Percentiles rank a stretch among this genome's conserved stretches.
Evolutionary conservation across 495 filamentous ascomycete species (phyloP).

Genomic region (Xylaria venustula): DNA sequence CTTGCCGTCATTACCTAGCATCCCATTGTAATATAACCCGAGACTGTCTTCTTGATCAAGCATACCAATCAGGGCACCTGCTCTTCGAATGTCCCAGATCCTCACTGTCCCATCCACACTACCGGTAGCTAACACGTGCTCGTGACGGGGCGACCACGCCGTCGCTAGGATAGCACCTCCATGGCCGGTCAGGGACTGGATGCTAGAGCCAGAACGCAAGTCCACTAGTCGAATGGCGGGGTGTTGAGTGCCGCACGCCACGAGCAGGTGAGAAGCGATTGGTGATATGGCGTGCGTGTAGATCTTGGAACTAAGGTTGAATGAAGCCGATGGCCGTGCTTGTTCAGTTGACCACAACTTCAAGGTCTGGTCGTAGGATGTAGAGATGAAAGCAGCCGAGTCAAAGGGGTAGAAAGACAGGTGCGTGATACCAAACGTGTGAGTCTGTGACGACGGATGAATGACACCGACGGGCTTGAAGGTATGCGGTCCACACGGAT

Average conservation of each 20-base stretch:
- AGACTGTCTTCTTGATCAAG: constrained; percentile 81
- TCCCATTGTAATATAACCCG: constrained; percentile 44
- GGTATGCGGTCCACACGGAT: constrained; percentile 37
- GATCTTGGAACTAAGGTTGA: constrained; percentile 67
- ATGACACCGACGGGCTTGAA: constrained; percentile 49
- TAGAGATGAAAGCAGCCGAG: constrained; percentile 72
- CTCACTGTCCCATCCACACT: constrained; percentile 75
- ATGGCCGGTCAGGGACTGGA: constrained; percentile 74
- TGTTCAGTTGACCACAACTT: constrained; percentile 73
- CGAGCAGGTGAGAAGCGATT: constrained; percentile 66
- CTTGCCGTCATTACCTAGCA: constrained; percentile 28
- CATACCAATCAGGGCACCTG: constrained; percentile 67
- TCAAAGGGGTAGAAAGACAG: constrained; percentile 89
- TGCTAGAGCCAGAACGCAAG: constrained; percentile 69
- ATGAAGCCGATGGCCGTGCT: constrained; percentile 59
- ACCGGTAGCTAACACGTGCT: constrained; percentile 76
- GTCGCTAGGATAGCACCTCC: constrained; percentile 68
- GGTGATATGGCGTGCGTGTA: constrained; percentile 76
- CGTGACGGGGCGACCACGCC: constrained; percentile 74
- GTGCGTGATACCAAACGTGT: constrained; percentile 80
- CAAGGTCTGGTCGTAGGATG: constrained; percentile 79
- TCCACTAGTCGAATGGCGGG: constrained; percentile 79
- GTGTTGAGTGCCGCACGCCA: constrained; percentile 82
- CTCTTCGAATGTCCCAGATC: constrained; percentile 80
- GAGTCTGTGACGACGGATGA: constrained; percentile 35